Percentiles rank a stretch among this genome's conserved stretches.
These are phyloP conservation scores for Panus rudis DNA, from an alignment of 768 basidiomycete species.

Conservation along the genomic window DNA sequence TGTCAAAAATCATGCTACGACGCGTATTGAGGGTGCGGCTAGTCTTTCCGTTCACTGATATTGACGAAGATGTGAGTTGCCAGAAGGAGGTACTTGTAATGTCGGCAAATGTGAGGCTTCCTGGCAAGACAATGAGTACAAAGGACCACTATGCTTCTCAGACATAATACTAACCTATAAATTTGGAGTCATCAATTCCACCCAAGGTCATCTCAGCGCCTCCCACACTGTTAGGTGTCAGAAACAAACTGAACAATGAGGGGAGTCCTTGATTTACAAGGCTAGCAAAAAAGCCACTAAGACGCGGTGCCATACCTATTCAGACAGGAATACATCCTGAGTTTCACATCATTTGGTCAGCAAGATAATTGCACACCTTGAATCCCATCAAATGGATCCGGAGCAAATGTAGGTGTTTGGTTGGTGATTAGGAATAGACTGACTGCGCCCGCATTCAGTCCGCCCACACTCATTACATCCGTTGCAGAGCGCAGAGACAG, in stretches of 20 bases:
- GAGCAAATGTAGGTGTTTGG: conserved; percentile 44
- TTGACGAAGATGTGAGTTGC: conserved; percentile 37
- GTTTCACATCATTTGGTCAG: background rate
- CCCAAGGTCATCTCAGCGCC: conserved; percentile 48
- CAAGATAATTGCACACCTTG: conserved; percentile 29
- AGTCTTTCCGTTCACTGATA: conserved; percentile 49
- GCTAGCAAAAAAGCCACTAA: conserved; percentile 43
- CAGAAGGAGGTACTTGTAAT: conserved; percentile 22
- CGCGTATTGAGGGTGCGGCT: conserved; percentile 31
- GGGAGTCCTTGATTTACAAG: conserved; percentile 43
- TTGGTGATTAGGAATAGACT: conserved; percentile 44
- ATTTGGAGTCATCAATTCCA: conserved; percentile 46
- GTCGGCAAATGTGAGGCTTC: conserved; percentile 11
- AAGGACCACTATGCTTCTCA: too few species aligned
- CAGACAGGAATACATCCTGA: background rate
- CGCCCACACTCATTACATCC: conserved; percentile 46
- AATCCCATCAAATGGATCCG: conserved; percentile 52
- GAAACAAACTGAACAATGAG: conserved; percentile 42
- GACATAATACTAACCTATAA: conserved; percentile 36
- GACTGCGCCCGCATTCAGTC: conserved; percentile 30
- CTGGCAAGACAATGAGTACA: background rate
- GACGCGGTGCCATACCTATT: conserved; percentile 42
- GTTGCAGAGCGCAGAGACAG: conserved; percentile 37
- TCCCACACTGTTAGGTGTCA: conserved; percentile 37
- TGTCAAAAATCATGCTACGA: conserved; percentile 48